Evolutionary conservation across 1,139 yeast genomes (phyloP).

Genomic region (Nakaseomyces nivariensis): DNA sequence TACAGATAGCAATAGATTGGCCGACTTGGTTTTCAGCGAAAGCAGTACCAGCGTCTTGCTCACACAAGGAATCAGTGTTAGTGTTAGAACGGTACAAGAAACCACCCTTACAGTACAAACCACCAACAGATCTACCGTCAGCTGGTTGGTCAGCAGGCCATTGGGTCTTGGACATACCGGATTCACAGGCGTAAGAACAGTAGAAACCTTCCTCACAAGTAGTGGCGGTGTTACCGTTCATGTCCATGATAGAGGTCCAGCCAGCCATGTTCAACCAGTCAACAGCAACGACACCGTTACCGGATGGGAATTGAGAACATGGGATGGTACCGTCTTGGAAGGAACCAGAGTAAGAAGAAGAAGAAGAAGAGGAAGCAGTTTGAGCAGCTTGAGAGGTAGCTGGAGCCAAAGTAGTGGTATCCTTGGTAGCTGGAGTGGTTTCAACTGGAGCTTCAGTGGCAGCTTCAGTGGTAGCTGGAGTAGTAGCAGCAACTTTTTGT

Average conservation of each 20-base stretch:
- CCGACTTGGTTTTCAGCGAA: slow-evolving; percentile 54
- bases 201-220: slow-evolving; percentile 78
- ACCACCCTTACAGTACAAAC: slow-evolving; percentile 71
- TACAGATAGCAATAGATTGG: slow-evolving; percentile 73
- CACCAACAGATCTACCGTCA: slow-evolving; percentile 86
- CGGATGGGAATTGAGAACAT: slow-evolving; percentile 76
- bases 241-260: slow-evolving; percentile 72
- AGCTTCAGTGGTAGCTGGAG: slow-evolving; percentile 9
- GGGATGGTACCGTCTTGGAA: slow-evolving; percentile 72
- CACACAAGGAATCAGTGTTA: slow-evolving; percentile 57
- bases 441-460: slow-evolving; percentile 13
- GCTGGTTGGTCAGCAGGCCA: slow-evolving; percentile 85
- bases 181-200: slow-evolving; percentile 94
- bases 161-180: slow-evolving; percentile 96
- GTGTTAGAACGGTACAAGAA: slow-evolving; percentile 70
- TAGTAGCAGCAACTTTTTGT: slow-evolving; percentile 6
- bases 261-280: slow-evolving; percentile 82
- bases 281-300: slow-evolving; percentile 79
- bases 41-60: slow-evolving; percentile 70
- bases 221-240: slow-evolving; percentile 52
- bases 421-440: slow-evolving; percentile 16
- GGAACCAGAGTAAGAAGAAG: slow-evolving; percentile 30
- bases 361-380: slow-evolving; percentile 7
- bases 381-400: slow-evolving; percentile 6
- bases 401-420: slow-evolving; percentile 11